Base-by-base conservation (phyloP, 2,329 filamentous ascomycete species). In the Clarireedia sp. region DNA sequence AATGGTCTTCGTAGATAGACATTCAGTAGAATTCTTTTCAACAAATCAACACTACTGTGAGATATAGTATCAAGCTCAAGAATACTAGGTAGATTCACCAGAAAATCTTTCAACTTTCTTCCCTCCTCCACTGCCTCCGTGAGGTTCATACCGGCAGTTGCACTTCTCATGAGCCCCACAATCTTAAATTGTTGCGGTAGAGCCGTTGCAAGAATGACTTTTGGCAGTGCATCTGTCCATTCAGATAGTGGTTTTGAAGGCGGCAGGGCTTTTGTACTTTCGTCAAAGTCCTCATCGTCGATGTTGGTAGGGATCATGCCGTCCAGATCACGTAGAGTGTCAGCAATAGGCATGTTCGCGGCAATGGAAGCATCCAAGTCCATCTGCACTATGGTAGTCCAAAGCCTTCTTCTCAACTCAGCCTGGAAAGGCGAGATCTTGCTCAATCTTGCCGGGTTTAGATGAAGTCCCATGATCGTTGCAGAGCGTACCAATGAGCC, bases 381-480 rank as follows among this genome's bases (percentile, higher is more conserved):
- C 6, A 82, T 67, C 63, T 82, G 78, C 7, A 80, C 56, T 9
- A 80, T 73, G 0, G 78, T 78, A 7, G 74, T 73, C 80, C 79
- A 82, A 2, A 82, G 62, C 2, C 79, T 72, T 2, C 79, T 71
- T 3, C 79, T 73, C 66, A 82, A 73, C 65, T 83, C 80, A 2
- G 74, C 71, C 23, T 72, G 69, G 48, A 77, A 74, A 0, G 67
- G 63, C 3, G 75, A 72, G 71, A 78, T 75, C n/a, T 72, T 69
- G 8, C 71, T 70, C 5, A 80, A 72, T 51, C 74, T 69, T 24
- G 67, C 70, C 0, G 80, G 80, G 53, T 82, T 79, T 3, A 77
- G 74, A 62, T 83, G 78, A 7, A 82, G 69, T 4, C 80, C 80
- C 72, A 81, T 79, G 53, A 73, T 74, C 67, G 82, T 76, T 52